A percentile compares a stretch with the other conserved stretches of the same genome.
phyloP scores from a whole-genome alignment of 805 yeast genomes.

The Myxozyma melibiosi region DNA sequence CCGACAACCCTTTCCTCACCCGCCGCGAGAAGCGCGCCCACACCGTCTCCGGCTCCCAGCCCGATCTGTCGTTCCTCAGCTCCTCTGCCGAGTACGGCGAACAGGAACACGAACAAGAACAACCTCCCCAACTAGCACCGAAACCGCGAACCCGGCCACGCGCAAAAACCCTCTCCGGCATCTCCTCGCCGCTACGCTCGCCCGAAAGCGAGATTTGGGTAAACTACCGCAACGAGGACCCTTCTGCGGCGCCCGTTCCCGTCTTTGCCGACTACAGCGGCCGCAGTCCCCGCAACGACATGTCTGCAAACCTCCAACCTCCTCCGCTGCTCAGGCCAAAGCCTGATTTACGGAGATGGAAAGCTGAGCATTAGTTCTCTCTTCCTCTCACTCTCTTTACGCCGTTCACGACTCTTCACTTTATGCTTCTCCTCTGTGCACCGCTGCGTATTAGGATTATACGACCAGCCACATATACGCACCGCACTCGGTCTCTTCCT shows the following conservation, averaged over 20 bases:
- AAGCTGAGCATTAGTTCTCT: background rate
- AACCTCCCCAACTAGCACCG: conserved; percentile 7
- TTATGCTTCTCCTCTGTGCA: background rate
- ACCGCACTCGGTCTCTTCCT: too few species aligned
- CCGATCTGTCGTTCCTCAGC: background rate
- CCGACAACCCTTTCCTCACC: conserved; percentile 13
- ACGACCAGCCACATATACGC: background rate
- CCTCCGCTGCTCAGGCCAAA: conserved; percentile 8
- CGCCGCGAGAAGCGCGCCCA: conserved; percentile 15
- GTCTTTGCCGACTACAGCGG: conserved; percentile 1
- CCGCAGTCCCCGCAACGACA: background rate
- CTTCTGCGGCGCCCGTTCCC: background rate
- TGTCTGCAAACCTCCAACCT: too few species aligned
- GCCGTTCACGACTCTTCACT: background rate
- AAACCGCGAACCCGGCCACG: conserved; percentile 14
- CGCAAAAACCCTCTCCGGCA: conserved; percentile 5
- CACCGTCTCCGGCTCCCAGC: conserved; percentile 9
- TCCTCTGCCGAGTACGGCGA: background rate
- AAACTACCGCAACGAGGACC: background rate
- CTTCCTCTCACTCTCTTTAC: background rate
- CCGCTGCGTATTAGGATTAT: background rate
- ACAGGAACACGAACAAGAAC: background rate
- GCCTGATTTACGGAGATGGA: conserved; percentile 4
- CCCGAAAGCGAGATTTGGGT: background rate
- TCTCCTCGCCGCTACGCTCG: conserved; percentile 9